A percentile compares a stretch with the other conserved stretches of the same genome.
phyloP scores from a whole-genome alignment of 140 eudicot genomes.

The Artemisia princeps region DNA sequence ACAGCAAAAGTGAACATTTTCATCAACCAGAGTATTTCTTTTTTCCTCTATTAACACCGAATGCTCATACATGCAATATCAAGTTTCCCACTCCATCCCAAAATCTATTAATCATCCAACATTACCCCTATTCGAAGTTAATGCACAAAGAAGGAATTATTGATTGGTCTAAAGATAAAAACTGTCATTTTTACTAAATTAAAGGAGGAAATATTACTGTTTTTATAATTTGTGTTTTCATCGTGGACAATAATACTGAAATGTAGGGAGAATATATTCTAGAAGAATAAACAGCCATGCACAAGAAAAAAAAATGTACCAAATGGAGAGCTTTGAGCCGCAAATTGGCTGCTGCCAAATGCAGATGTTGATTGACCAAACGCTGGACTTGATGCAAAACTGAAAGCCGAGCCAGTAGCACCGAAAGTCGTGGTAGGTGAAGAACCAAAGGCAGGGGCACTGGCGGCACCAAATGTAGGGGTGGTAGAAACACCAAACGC shows the following conservation, averaged over 20 bases:
- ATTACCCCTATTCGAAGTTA: no score
- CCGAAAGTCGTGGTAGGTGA: slow-evolving; percentile 58
- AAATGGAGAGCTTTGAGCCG: slow-evolving; percentile 70
- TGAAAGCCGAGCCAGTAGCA: slow-evolving; percentile 52
- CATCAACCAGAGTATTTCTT: slow-evolving; percentile 2
- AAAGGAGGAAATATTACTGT: no score
- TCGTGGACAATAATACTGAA: no score
- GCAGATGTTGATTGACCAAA: slow-evolving; percentile 73
- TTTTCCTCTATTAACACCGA: background rate
- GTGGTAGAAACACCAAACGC: slow-evolving; percentile 59
- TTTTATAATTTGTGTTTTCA: no score
- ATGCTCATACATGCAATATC: background rate
- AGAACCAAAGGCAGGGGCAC: slow-evolving; percentile 61
- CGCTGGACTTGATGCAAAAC: slow-evolving; percentile 54
- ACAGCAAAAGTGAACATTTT: slow-evolving; percentile 12
- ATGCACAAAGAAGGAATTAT: no score
- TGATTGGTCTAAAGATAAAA: no score
- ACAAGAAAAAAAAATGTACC: slow-evolving; percentile 36
- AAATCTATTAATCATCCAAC: no score
- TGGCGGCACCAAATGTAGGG: slow-evolving; percentile 66
- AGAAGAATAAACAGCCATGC: slow-evolving; percentile 2
- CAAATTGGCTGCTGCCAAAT: slow-evolving; percentile 65
- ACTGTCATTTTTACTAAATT: no score
- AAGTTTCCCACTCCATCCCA: no score
- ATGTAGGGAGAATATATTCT: background rate